Base-by-base conservation (phyloP, 345 rosid species). In the Mallotus nudiflorus region DNA sequence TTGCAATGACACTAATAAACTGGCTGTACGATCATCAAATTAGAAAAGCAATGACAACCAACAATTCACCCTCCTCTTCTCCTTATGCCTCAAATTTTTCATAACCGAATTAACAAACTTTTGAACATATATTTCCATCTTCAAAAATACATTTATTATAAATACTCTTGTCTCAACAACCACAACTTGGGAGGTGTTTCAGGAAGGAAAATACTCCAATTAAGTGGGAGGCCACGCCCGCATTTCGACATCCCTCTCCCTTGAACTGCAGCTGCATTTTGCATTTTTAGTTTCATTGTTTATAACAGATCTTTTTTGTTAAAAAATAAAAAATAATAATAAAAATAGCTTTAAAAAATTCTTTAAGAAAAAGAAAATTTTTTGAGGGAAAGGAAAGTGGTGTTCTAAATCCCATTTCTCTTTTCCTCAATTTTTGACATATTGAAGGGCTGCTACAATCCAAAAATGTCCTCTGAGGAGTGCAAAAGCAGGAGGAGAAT, bases 401-500 rank as follows among this genome's bases (percentile, higher is more conserved):
- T 11, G 4, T 55, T 25, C 27, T 11, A n/a, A n/a, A 1, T 27
- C 24, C 13, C 13, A 11, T 5, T 51, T 56, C 15, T 63, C 11
- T 39, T 9, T 50, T 9, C 25, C 45, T 35, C 51, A 2, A 16
- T 11, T 22, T 49, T 35, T 19, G 20, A 20, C 22, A n/a, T 13
- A 27, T 53, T 28, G 39, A 20, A 29, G 12, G 12, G n/a, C n/a
- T 13, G 14, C 15, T 25, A 15, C 22, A 40, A 5, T 3, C 8
- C 16, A 25, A 62, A 50, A 35, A 49, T 59, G 69, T n/a, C 65
- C 27, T 31, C 2, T 68, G 57, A 28, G 73, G 67, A 0, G 81
- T 35, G 15, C 1, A 18, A 15, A 2, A 85, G 60, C 68, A 81
- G 79, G 67, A 90, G 67, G 85, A 81, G 87, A 67, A 16, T 81